A percentile compares a stretch with the other conserved stretches of the same genome.
Evolutionary conservation across 1,284 basidiomycete genomes (phyloP).

Genomic region (Ustilago trichophora): DNA sequence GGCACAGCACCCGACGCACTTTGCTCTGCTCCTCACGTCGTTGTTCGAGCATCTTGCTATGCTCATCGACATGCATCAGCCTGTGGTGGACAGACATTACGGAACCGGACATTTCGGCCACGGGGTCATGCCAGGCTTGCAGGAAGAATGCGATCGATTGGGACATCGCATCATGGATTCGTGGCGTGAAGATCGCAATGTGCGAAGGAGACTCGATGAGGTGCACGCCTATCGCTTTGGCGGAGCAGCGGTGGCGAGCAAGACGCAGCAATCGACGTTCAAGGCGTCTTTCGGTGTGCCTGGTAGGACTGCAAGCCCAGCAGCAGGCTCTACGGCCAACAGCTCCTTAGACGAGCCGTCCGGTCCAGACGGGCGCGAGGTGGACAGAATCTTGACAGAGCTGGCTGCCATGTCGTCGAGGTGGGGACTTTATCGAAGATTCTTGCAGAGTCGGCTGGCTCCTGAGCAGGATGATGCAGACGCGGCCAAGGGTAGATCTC

Average conservation of each 20-base stretch:
- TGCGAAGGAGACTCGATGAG: conserved; percentile 39
- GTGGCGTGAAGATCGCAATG: conserved; percentile 77
- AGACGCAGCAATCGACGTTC: conserved; percentile 64
- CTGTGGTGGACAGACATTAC: conserved; percentile 97
- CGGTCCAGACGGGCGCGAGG: conserved; percentile 81
- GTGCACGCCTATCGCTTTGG: conserved; percentile 39
- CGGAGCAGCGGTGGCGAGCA: conserved; percentile 47
- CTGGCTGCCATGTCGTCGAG: conserved; percentile 86
- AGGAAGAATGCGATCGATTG: conserved; percentile 86
- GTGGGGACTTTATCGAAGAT: conserved; percentile 90
- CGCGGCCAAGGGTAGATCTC: not conserved
- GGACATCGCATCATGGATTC: conserved; percentile 79
- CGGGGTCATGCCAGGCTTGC: conserved; percentile 75
- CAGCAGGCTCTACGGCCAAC: conserved; percentile 67
- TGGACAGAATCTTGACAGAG: conserved; percentile 87
- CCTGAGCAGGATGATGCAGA: conserved; percentile 65
- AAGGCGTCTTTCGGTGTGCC: conserved; percentile 67
- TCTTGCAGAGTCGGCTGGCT: conserved; percentile 78
- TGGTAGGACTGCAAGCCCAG: conserved; percentile 65
- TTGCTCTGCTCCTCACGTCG: conserved; percentile 71
- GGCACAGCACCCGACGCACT: conserved; percentile 47
- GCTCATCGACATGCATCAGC: conserved; percentile 96
- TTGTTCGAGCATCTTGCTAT: conserved; percentile 94
- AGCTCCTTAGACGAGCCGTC: conserved; percentile 72
- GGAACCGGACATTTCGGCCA: conserved; percentile 67